Evolutionary conservation across 345 rosid species (phyloP), one percentile per base, ranked within the genome.

Genomic region (Triadica sebifera): DNA sequence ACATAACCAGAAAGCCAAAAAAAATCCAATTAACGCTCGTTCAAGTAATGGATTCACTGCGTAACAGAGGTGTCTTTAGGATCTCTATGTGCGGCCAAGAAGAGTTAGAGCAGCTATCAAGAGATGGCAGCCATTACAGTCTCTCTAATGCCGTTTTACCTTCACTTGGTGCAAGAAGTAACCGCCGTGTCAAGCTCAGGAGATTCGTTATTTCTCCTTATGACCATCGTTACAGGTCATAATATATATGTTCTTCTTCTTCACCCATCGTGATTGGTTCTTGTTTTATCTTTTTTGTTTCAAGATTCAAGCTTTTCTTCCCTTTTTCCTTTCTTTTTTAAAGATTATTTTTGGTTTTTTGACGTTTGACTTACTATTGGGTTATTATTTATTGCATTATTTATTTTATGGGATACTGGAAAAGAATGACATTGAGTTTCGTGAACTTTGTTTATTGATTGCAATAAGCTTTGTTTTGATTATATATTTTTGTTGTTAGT

Each of bases 71-170:
- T n/a, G 55, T 75, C 68, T 84, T 86, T 53, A 63, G 75, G 47
- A 74, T 82, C 29, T 74, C 90, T 5, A 72, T 86, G 0, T 86
- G 93, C 57, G 89, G 90, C 5, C 81, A 89, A 25, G 87, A 91
- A 37, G 93, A 90, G 86, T 53, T 89, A 2, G 96, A 95, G 75
- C 95, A 88, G 81, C 57, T 93, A 12, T 95, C 99, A 0, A 81
- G 93, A 78, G 93, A 90, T 12, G 91, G 93, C 3, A 95, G 99
- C 75, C 94, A 89, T 52, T 93, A 91, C 76, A 95, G 98, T 81
- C 90, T 95, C 53, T 74, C 97, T 0, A 91, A 93, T 41, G 96
- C 91, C 8, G 84, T 95, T 51, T 84, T 95, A 71, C 99, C 99
- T 51, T 83, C 98, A 10, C 97, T 95, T 1, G 99, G 99, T 2